A percentile compares a stretch with the other conserved stretches of the same genome.
Evolutionary conservation across 768 basidiomycete genomes (phyloP).

Genomic region (Guyanaporus albipodus): DNA sequence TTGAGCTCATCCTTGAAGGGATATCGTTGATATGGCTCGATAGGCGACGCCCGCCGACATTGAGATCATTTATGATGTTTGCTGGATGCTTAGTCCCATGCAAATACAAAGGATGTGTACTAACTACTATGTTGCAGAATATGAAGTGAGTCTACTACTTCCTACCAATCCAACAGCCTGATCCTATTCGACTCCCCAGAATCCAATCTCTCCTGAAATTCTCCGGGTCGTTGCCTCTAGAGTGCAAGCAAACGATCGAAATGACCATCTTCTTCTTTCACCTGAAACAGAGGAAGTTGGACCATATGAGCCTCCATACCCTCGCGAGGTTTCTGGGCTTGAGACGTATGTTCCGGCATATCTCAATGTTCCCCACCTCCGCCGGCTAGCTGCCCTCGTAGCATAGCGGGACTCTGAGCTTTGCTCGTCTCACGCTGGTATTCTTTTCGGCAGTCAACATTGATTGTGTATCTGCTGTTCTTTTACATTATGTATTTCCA

Average conservation of each 20-base stretch:
- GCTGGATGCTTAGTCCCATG: constrained; percentile 99
- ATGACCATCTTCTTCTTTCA: constrained; percentile 92
- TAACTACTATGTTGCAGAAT: constrained; percentile 98
- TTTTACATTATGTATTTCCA: constrained; percentile 20
- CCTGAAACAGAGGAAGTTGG: constrained; percentile 98
- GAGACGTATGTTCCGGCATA: constrained; percentile 96
- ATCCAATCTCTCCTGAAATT: constrained; percentile 96
- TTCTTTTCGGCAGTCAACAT: constrained; percentile 1
- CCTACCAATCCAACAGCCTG: not conserved
- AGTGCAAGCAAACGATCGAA: constrained; percentile 93
- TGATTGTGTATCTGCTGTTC: constrained; percentile 7
- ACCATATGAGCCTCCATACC: constrained; percentile 88
- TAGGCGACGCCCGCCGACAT: constrained; percentile 93
- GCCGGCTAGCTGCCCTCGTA: constrained; percentile 83
- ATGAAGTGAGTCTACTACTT: constrained; percentile 62
- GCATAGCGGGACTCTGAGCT: constrained; percentile 41
- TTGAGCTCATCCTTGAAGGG: not conserved
- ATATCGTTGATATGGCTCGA: constrained; percentile 5
- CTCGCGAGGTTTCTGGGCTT: constrained; percentile 90
- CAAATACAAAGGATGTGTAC: constrained; percentile 99
- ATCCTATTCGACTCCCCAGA: constrained; percentile 42
- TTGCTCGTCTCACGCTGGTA: not conserved
- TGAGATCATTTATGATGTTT: constrained; percentile 98
- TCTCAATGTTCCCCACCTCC: constrained; percentile 83
- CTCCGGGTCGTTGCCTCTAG: constrained; percentile 93